Percentiles rank a stretch among this genome's conserved stretches.
These are phyloP conservation scores for Quercus parvula DNA, from an alignment of 306 rosid species.

Conservation along the genomic window DNA sequence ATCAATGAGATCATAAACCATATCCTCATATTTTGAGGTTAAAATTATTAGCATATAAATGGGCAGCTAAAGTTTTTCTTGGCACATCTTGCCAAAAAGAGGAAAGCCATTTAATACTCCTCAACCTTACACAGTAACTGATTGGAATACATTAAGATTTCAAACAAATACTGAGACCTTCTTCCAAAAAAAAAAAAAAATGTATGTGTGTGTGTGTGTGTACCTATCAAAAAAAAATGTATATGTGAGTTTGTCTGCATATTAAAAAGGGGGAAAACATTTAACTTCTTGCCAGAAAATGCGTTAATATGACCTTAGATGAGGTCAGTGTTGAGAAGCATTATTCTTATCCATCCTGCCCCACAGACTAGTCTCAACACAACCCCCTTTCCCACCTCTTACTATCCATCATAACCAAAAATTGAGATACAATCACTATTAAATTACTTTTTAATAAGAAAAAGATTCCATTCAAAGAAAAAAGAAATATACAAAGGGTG, in stretches of 20 bases:
- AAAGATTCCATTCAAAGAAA: too few species aligned
- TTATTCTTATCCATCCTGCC: neutral
- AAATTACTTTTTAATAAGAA: neutral
- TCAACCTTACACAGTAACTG: neutral
- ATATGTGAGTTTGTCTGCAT: too few species aligned
- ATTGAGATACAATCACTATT: neutral
- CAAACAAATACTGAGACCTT: neutral
- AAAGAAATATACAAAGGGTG: too few species aligned
- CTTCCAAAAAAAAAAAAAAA: neutral
- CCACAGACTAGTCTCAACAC: neutral
- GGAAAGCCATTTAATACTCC: neutral
- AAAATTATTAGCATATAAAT: neutral
- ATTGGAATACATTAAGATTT: neutral
- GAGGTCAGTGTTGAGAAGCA: neutral
- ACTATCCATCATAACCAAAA: neutral
- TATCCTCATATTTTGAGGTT: neutral
- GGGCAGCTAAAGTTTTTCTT: neutral
- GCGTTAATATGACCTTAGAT: neutral
- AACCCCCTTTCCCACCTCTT: neutral
- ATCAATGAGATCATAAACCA: conserved; percentile 1
- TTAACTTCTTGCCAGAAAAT: neutral
- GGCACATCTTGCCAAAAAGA: neutral
- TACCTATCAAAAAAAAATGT: too few species aligned
- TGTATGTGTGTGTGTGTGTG: neutral
- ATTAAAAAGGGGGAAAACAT: too few species aligned